Evolutionary conservation across 768 basidiomycete genomes (phyloP).

Genomic region (Rubroboletus pulcherrimus): DNA sequence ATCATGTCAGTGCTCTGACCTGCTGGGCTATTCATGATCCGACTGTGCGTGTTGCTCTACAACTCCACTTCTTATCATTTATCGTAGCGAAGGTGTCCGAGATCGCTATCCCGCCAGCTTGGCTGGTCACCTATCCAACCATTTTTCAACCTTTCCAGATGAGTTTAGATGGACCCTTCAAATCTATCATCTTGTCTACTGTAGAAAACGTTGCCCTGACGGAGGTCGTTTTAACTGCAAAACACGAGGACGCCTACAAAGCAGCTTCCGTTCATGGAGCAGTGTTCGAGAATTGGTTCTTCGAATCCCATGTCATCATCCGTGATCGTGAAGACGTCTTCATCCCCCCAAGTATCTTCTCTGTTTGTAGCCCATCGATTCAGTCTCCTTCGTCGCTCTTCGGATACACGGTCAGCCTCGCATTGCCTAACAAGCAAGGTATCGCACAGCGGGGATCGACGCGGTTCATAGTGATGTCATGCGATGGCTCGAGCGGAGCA

Average conservation of each 20-base stretch:
- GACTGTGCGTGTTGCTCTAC: conserved; percentile 32
- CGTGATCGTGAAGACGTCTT: conserved; percentile 46
- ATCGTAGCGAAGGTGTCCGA: conserved; percentile 33
- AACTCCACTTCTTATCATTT: not conserved
- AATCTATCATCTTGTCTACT: conserved; percentile 17
- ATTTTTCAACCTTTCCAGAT: conserved; percentile 32
- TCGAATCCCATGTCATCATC: conserved; percentile 41
- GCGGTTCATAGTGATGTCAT: conserved; percentile 46
- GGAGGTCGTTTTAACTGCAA: conserved; percentile 50
- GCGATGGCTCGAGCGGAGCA: conserved; percentile 11
- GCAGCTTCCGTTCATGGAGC: conserved; percentile 34
- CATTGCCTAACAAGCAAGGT: conserved; percentile 76
- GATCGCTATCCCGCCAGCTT: conserved; percentile 37
- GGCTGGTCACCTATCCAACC: conserved; percentile 35
- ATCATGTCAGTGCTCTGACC: conserved; percentile 14
- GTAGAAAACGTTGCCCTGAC: conserved; percentile 39
- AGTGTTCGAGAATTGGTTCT: conserved; percentile 43
- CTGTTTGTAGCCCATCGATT: conserved; percentile 15
- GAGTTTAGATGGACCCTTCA: conserved; percentile 2
- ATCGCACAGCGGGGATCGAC: conserved; percentile 46
- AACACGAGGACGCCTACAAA: conserved; percentile 47
- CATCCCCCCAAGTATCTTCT: conserved; percentile 19
- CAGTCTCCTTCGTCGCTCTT: conserved; percentile 20
- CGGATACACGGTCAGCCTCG: conserved; percentile 51
- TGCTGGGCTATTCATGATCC: conserved; percentile 37